Evolutionary conservation across 305 asterid genomes (phyloP), one percentile per base, ranked within the genome.

Genomic region (Ajuga reptans): DNA sequence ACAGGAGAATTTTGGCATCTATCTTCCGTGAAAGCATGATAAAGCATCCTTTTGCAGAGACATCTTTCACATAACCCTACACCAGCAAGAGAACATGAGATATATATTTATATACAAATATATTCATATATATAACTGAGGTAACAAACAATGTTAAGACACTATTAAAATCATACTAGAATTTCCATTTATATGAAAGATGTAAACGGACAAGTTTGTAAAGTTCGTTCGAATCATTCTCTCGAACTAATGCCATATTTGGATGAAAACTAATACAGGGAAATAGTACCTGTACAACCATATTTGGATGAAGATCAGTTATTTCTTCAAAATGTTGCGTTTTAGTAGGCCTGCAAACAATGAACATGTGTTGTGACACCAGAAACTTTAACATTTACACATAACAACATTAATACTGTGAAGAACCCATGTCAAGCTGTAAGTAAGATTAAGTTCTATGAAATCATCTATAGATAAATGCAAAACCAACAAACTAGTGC

Each of bases 51-150:
- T 82, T 90, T 6, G 88, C 37, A 15, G 96, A 80, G 16, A 86
- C 72, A 52, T 80, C 85, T 82, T 93, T 93, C 50, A 91, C 93
- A 77, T 93, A 93, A 39, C 97, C 99, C 97, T 93, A 74, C 73
- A 77, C 64, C 73, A 77, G 10, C 45, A 47, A 78, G 6, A 24
- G 51, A 16, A 39, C 29, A 39, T 29, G 36, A 73, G 9, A 36
- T 6, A 36, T 1, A 8, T 39, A 21, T 21, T 0, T 21, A 21
- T 21, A 21, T 21, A 21, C 2, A 21, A 21, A 21, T 21, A 21
- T 2, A 21, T 21, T 0, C 1, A 21, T 21, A 21, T 21, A 21
- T 21, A 21, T 21, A 21, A 21, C 3, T 31, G 0, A 31, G 36
- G 36, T 31, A 5, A 31, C 58, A 52, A 47, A 69, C 4, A 52